Conservation (phyloP, 352 stramenopile species). For the Thraustochytrium sp. region DNA sequence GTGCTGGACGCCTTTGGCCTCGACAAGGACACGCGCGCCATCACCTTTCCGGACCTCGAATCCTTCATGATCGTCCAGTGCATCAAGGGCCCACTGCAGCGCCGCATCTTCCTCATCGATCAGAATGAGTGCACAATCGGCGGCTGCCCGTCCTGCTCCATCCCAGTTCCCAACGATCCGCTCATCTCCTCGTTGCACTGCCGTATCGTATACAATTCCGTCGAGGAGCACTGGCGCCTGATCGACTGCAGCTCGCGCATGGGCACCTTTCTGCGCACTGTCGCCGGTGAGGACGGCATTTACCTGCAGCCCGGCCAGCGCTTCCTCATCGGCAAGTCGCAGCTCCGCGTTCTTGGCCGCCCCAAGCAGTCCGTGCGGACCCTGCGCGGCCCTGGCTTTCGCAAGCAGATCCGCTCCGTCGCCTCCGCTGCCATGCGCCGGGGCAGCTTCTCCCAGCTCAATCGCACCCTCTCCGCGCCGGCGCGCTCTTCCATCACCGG, state of each 20-base stretch:
- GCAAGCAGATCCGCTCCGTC: slow-evolving; percentile 16
- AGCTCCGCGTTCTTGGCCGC: background rate
- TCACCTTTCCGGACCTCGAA: slow-evolving; percentile 25
- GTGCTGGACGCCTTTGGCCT: slow-evolving; percentile 23
- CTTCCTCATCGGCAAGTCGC: slow-evolving; percentile 9
- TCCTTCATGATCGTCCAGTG: slow-evolving; percentile 36
- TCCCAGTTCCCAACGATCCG: slow-evolving; percentile 13
- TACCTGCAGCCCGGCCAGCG: slow-evolving; percentile 33
- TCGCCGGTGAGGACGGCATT: background rate
- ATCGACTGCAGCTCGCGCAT: slow-evolving; percentile 11
- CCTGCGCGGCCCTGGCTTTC: background rate
- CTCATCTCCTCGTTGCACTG: slow-evolving; percentile 31
- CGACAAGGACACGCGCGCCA: slow-evolving; percentile 5
- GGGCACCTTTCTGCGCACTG: background rate
- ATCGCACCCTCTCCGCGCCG: no score
- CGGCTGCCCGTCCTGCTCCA: slow-evolving; percentile 3
- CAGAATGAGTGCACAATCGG: slow-evolving; percentile 37
- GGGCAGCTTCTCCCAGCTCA: background rate
- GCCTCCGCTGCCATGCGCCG: background rate
- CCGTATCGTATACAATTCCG: slow-evolving; percentile 8
- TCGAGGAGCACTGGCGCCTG: slow-evolving; percentile 30
- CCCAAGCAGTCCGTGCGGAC: background rate
- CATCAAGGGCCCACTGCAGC: slow-evolving; percentile 33
- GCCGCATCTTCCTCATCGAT: slow-evolving; percentile 25
- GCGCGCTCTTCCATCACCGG: no score